Percentiles rank a stretch among this genome's conserved stretches.
These are phyloP conservation scores for Alternaria sp. DNA, from an alignment of 2,329 filamentous ascomycete species.

Conservation along the genomic window DNA sequence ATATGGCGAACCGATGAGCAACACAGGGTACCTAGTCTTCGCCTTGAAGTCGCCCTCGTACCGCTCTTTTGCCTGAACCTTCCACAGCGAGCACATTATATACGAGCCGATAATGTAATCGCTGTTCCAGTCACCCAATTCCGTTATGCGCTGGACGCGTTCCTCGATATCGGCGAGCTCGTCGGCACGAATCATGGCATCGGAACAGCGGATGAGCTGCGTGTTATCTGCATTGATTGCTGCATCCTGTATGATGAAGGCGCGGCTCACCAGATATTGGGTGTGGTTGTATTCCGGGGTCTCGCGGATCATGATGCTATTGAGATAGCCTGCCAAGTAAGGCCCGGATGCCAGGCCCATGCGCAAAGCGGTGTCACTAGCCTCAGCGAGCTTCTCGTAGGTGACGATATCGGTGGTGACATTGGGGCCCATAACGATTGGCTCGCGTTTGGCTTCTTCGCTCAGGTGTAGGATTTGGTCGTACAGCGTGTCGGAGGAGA, in stretches of 20 bases:
- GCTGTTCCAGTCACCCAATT: background rate
- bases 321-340: background rate
- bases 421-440: background rate
- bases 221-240: background rate
- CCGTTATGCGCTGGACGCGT: background rate
- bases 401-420: background rate
- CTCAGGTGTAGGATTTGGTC: fast-evolving
- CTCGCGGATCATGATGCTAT: background rate
- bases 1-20: background rate
- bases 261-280: background rate
- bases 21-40: background rate
- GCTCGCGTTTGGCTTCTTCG: background rate
- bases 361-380: background rate
- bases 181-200: background rate
- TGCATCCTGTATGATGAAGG: background rate
- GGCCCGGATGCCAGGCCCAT: background rate
- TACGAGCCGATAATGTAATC: background rate
- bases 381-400: background rate
- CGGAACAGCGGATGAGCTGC: background rate
- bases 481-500: fast-evolving
- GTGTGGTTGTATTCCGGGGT: background rate
- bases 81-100: background rate
- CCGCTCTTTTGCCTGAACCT: background rate
- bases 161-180: background rate
- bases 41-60: background rate